These are phyloP conservation scores for Diaporthe destruens DNA, from an alignment of 2,329 filamentous ascomycete genomes.

Conservation along the genomic window DNA sequence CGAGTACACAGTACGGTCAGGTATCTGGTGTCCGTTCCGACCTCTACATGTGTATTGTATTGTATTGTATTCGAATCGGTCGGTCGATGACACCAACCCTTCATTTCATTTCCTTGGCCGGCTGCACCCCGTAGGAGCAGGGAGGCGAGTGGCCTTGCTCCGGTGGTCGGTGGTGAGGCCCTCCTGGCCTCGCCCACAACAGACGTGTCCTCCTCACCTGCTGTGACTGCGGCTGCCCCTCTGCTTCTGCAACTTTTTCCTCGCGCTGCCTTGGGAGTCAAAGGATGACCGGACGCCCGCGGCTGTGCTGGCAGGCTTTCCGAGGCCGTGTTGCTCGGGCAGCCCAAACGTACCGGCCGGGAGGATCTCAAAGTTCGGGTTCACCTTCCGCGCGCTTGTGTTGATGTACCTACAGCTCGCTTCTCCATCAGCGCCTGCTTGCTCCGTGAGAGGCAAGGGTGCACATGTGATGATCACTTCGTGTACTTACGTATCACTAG, in stretches of 20 bases:
- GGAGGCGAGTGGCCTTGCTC: not conserved
- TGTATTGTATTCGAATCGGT: not conserved
- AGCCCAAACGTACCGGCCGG: conserved; percentile 54
- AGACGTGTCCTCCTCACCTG: not conserved
- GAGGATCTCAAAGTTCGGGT: conserved; percentile 55
- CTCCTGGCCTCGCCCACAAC: not conserved
- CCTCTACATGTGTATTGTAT: not conserved
- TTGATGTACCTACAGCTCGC: conserved; percentile 48
- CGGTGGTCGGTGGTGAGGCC: too few species aligned
- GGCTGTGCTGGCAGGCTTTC: conserved; percentile 18
- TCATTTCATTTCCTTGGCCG: not conserved
- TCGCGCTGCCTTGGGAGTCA: conserved; percentile 31
- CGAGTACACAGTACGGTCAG: too few species aligned
- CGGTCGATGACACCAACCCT: not conserved
- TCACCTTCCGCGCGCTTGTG: conserved; percentile 52
- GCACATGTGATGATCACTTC: conserved; percentile 44
- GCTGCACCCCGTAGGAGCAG: not conserved
- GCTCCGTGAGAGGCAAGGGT: not conserved
- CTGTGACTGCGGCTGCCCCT: conserved; percentile 29
- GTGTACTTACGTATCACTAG: conserved; percentile 53
- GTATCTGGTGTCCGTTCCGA: not conserved
- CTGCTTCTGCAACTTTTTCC: conserved; percentile 37
- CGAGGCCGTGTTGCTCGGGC: conserved; percentile 26
- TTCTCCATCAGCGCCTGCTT: conserved; percentile 1
- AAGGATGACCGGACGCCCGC: conserved; percentile 34